Evolutionary conservation across 768 basidiomycete species (phyloP), one percentile per base, ranked within the genome.

Genomic region (Lactarius sp.): DNA sequence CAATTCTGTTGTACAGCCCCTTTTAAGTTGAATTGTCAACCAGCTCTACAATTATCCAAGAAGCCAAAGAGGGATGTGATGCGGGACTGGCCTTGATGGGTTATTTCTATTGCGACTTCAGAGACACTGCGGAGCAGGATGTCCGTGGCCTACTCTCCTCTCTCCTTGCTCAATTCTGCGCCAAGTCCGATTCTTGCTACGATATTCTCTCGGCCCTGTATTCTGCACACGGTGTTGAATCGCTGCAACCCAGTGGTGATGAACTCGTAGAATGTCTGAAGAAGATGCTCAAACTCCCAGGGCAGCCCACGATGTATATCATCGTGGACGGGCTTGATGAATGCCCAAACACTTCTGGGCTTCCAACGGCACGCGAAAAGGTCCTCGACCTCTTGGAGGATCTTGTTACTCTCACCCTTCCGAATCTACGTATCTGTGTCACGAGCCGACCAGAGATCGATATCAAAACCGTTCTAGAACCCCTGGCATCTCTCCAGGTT

Each of bases 321-420:
- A 52, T 58, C 1, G 3, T 63, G 13, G 62, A 63, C 27, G 62
- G 31, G 6, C 31, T 63, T 5, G 62, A 63, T 7, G 62, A 63
- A 34, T 58, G 56, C n/a, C 62, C 56, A 2, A 58, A 22, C 6
- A 53, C 44, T 1, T 52, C 61, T 4, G 60, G 53, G 1, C 9
- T 54, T 16, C 22, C 34, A 31, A 16, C 60, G 1, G 10, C 55
- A 22, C 62, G 62, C 3, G 56, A 58, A 6, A 12, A 22, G 10
- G 56, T 58, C 14, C 50, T 63, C 5, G 27, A 52, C 2, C 13
- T 58, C 9, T 0, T 63, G 7, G 13, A 22, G 9, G 50, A 52
- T 3, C 55, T 63, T 13, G 27, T 56, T 10, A 37, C 13, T 14
- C 2, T 20, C 3, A 9, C 16, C 0, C 50, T 42, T 44, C 9